These are phyloP conservation scores for Achaetomiella virescens DNA, from an alignment of 495 filamentous ascomycete genomes.

Conservation along the genomic window DNA sequence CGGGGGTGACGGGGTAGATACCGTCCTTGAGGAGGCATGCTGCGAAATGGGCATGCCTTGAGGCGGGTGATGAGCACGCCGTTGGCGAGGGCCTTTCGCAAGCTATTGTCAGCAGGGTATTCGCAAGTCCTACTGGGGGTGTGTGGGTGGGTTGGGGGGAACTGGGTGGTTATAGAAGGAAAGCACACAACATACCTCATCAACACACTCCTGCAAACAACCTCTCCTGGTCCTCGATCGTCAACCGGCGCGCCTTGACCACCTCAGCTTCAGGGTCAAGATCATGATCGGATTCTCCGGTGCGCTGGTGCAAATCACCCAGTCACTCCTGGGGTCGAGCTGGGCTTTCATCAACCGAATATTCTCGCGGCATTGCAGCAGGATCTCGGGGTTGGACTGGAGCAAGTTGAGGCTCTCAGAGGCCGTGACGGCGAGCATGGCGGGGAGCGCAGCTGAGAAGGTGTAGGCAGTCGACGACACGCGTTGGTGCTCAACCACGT, in stretches of 20 bases:
- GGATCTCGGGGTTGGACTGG: constrained; percentile 72
- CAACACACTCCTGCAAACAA: constrained; percentile 83
- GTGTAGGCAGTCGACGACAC: constrained; percentile 87
- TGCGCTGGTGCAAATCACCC: constrained; percentile 74
- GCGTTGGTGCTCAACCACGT: constrained; percentile 92
- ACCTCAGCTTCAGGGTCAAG: constrained; percentile 80
- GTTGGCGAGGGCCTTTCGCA: constrained; percentile 62
- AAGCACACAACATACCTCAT: constrained; percentile 61
- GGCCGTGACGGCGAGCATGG: constrained; percentile 89
- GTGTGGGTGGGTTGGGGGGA: background rate
- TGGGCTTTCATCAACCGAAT: constrained; percentile 76
- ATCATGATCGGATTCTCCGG: constrained; percentile 83
- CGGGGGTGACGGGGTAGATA: constrained; percentile 60
- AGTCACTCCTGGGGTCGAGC: constrained; percentile 88
- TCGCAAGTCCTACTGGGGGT: background rate
- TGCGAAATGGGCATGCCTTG: constrained; percentile 63
- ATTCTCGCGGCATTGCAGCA: constrained; percentile 71
- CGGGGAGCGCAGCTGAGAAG: constrained; percentile 89
- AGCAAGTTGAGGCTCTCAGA: constrained; percentile 80
- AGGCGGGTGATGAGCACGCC: constrained; percentile 81
- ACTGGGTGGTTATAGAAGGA: background rate
- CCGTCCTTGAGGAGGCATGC: constrained; percentile 54
- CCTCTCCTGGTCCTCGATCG: constrained; percentile 70
- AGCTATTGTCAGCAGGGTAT: background rate
- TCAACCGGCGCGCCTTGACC: constrained; percentile 59